Evolutionary conservation across 2,329 filamentous ascomycete genomes (phyloP).

Genomic region (Xylariaceae sp.): DNA sequence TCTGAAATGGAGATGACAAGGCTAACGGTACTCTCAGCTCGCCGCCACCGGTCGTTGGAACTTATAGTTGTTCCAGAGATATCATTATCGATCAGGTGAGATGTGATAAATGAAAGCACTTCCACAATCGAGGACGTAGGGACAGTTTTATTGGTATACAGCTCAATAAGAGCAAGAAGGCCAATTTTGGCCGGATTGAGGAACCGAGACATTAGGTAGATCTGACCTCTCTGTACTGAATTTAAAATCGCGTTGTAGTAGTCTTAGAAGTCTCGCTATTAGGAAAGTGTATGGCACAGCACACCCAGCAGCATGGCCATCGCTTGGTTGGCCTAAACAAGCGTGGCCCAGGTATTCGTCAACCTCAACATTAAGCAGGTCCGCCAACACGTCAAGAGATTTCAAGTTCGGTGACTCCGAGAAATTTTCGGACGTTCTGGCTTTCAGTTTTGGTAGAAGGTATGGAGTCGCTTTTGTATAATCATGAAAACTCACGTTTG

Average conservation of each 20-base stretch:
- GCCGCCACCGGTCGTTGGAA: conserved; percentile 50
- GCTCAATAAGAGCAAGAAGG: conserved; percentile 77
- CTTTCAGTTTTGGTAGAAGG: neutral
- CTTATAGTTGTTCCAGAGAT: conserved; percentile 41
- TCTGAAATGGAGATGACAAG: conserved; percentile 61
- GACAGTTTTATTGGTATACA: conserved; percentile 77
- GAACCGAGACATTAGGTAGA: conserved; percentile 71
- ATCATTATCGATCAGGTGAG: conserved; percentile 65
- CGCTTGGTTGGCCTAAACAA: conserved; percentile 13
- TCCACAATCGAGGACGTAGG: conserved; percentile 74
- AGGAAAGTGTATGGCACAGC: neutral
- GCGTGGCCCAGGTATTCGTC: neutral
- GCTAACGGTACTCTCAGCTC: conserved; percentile 56
- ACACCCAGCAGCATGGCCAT: conserved; percentile 10
- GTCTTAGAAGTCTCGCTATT: conserved; percentile 3
- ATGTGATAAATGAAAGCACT: conserved; percentile 79
- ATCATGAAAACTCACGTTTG: conserved; percentile 1
- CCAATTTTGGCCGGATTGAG: conserved; percentile 89
- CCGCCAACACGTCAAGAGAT: neutral
- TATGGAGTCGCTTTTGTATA: conserved; percentile 2
- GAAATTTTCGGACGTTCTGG: neutral
- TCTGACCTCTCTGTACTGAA: neutral
- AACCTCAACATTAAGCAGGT: neutral
- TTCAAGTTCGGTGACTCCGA: neutral
- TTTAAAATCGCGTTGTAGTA: neutral